Base-by-base conservation (phyloP, 1,139 yeast species). In the Blastobotrys buckinghamii region DNA sequence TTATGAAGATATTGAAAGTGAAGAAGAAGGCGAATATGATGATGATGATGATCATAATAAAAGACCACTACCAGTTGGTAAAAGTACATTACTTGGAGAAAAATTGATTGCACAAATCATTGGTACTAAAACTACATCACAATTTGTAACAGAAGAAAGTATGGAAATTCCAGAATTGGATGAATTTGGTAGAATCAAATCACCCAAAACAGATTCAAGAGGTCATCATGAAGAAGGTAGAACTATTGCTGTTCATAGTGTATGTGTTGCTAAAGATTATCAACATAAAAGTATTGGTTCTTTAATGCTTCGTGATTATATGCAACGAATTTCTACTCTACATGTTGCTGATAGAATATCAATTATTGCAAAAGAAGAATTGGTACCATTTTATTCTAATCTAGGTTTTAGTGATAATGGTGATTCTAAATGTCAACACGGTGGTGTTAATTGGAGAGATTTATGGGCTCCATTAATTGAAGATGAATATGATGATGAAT, bases 241-340 rank as follows among this genome's bases (percentile, higher is more conserved):
- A 48, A 73, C 75, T 33, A 80, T 92, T 52, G 97, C 92, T 2
- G 75, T 92, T 47, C 97, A 92, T 64, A 81, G 94, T 2, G 73
- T 92, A 44, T 90, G 81, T 5, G 78, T 92, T 35, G 81, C 81
- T 57, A 87, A 92, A 26, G 81, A 81, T 39, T 87, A 82, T 77
- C 88, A 84, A 64, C 86, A 89, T 50, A 78, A 80, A 67, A 85
- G 84, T 61, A 73, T 92, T 53, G 97, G 95, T 9, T 81, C 95
- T 15, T 72, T 88, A 54, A 70, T 92, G 62, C 69, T 90, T 62
- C 89, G 85, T 59, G 98, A 92, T 69, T 92, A 87, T 68, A 78
- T 90, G 55, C 97, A 92, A 67, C 87, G 90, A 60, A 73, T 92
- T 66, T 79, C 89, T 40, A 88, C 89, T 64, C 95, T 88, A 63